Conservation (phyloP, 106 monocot genomes). For the Acorus calamus region DNA sequence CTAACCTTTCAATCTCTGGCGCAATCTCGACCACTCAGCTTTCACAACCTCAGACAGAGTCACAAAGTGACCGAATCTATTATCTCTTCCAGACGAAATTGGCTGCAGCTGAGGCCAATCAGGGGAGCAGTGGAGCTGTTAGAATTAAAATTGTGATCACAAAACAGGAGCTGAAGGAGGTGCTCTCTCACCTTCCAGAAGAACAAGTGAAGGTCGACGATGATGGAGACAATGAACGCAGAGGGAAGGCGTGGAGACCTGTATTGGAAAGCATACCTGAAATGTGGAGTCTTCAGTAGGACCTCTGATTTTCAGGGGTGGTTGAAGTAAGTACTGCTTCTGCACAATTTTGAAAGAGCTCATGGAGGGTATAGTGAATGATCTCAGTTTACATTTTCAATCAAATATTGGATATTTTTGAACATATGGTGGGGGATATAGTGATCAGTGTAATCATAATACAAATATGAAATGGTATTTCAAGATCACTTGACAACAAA, state of each 20-base stretch:
- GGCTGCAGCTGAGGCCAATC: neutral
- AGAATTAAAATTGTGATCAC: constrained; percentile 14
- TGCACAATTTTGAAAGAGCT: constrained; percentile 11
- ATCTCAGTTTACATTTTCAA: no score
- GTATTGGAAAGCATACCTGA: constrained; percentile 60
- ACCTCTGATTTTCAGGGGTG: neutral
- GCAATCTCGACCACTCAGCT: constrained; percentile 2
- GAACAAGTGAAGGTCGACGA: neutral
- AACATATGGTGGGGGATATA: no score
- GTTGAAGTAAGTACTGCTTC: constrained; percentile 1
- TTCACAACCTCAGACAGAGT: neutral
- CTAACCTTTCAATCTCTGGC: constrained; percentile 12
- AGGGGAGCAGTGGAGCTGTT: neutral
- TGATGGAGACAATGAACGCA: neutral
- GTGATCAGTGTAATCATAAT: no score
- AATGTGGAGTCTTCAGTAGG: constrained; percentile 17
- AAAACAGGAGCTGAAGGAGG: constrained; percentile 8
- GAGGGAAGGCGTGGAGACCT: constrained; percentile 36
- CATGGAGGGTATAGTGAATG: no score
- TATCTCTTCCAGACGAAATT: constrained; percentile 12
- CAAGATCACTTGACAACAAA: no score
- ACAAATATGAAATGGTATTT: no score
- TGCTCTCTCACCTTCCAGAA: constrained; percentile 14
- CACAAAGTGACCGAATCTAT: constrained; percentile 8
- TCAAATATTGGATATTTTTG: no score